Conservation (phyloP, 768 basidiomycete species). For the Lyophyllum atratum region DNA sequence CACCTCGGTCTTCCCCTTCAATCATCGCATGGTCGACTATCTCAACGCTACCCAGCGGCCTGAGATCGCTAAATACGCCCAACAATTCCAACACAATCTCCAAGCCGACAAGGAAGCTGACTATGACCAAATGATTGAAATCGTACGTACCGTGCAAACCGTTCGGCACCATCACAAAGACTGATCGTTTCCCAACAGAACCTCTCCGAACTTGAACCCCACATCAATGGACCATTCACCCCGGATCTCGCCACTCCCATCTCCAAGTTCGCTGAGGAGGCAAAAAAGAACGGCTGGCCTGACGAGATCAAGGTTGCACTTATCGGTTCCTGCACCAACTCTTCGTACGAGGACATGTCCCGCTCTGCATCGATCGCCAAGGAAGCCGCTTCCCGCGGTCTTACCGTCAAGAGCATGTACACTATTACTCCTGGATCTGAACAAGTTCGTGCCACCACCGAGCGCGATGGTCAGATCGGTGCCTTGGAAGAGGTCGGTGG, state of each 20-base stretch:
- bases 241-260: constrained; percentile 98
- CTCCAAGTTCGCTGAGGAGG: constrained; percentile 90
- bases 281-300: constrained; percentile 96
- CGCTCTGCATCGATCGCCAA: constrained; percentile 93
- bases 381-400: constrained; percentile 86
- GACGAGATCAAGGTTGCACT: constrained; percentile 95
- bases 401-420: constrained; percentile 90
- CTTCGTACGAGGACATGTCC: constrained; percentile 99
- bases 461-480: constrained; percentile 91
- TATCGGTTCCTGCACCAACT: constrained; percentile 99
- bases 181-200: constrained; percentile 54
- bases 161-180: background rate
- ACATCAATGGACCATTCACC: constrained; percentile 99
- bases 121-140: constrained; percentile 93
- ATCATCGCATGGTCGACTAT: constrained; percentile 91
- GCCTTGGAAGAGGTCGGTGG: constrained; percentile 89
- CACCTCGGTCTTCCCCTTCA: constrained; percentile 99
- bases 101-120: constrained; percentile 85
- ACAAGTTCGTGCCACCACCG: constrained; percentile 97
- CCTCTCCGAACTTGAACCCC: constrained; percentile 95
- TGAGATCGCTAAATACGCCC: constrained; percentile 87
- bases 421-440: constrained; percentile 98
- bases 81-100: constrained; percentile 88
- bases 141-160: constrained; percentile 50
- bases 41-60: constrained; percentile 92